phyloP scores from a whole-genome alignment of 73 alveolate species.

The Blepharisma japonicum region DNA sequence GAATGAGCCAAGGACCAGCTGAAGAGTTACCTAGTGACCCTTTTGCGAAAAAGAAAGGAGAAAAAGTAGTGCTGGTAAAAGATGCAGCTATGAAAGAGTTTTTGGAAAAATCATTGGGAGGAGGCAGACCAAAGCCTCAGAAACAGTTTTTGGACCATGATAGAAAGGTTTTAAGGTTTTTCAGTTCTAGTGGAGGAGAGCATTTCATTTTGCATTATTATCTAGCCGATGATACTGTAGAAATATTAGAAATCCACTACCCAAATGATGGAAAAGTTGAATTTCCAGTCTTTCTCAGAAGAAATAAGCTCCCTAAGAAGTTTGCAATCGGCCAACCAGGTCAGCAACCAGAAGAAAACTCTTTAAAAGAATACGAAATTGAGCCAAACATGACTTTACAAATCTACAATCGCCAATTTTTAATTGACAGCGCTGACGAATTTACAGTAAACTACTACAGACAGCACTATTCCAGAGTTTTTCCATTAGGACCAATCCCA shows the following conservation, averaged over 20 bases:
- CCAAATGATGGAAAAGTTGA: conserved; percentile 87
- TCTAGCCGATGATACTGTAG: conserved; percentile 95
- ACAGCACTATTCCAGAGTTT: conserved; percentile 69
- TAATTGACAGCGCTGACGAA: conserved; percentile 81
- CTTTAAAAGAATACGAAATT: conserved; percentile 72
- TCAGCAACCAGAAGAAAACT: conserved; percentile 75
- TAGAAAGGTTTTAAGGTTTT: conserved; percentile 63
- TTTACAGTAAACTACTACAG: conserved; percentile 75
- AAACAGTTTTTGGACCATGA: conserved; percentile 92
- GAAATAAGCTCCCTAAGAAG: conserved; percentile 82
- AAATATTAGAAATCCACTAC: conserved; percentile 83
- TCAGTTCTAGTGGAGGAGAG: conserved; percentile 49
- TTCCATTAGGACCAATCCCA: conserved; percentile 77
- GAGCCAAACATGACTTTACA: conserved; percentile 64
- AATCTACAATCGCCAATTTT: conserved; percentile 76
- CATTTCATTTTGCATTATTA: conserved; percentile 79
- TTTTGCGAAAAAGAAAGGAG: conserved; percentile 26
- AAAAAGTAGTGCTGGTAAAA: conserved; percentile 21
- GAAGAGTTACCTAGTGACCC: conserved; percentile 49
- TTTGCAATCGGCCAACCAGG: conserved; percentile 92
- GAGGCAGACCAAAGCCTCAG: conserved; percentile 77
- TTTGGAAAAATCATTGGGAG: conserved; percentile 87
- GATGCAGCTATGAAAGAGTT: conserved; percentile 79
- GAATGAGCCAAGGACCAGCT: conserved; percentile 47
- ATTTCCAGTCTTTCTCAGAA: conserved; percentile 79